These are phyloP conservation scores for Clarireedia monteithiana DNA, from an alignment of 2,329 filamentous ascomycete species.

Conservation along the genomic window DNA sequence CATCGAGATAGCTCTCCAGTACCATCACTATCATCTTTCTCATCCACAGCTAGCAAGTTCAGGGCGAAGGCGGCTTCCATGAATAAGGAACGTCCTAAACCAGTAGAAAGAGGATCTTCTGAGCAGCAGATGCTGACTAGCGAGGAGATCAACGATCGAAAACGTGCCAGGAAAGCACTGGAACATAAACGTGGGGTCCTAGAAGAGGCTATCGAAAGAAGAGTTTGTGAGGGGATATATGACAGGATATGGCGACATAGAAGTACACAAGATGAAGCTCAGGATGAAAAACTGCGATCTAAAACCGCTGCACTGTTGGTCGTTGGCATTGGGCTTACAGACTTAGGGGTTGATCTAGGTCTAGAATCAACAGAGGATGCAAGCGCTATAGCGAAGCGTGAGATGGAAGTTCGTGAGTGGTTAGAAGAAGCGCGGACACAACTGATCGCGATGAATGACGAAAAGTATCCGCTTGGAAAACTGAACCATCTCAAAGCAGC, in stretches of 20 bases:
- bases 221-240: constrained; percentile 79
- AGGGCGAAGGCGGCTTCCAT: constrained; percentile 49
- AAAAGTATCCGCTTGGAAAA: constrained; percentile 84
- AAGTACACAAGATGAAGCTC: constrained; percentile 86
- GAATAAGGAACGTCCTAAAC: constrained; percentile 43
- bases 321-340: constrained; percentile 83
- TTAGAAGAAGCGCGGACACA: constrained; percentile 65
- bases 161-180: constrained; percentile 67
- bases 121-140: constrained; percentile 87
- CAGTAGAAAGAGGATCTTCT: constrained; percentile 29
- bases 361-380: constrained; percentile 45
- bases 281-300: constrained; percentile 89
- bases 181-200: constrained; percentile 70
- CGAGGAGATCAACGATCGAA: constrained; percentile 73
- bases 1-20: constrained; percentile 57
- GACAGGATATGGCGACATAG: constrained; percentile 84
- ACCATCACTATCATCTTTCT: constrained; percentile 45
- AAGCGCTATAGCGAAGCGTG: constrained; percentile 50
- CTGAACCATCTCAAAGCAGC: constrained; percentile 79
- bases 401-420: constrained; percentile 62
- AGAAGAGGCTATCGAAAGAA: constrained; percentile 86
- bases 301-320: constrained; percentile 84
- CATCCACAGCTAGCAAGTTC: constrained; percentile 48
- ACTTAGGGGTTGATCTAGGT: constrained; percentile 72
- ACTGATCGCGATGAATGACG: constrained; percentile 75